Evolutionary conservation across 2,329 filamentous ascomycete genomes (phyloP).

Genomic region (Zymoseptoria ardabiliae): DNA sequence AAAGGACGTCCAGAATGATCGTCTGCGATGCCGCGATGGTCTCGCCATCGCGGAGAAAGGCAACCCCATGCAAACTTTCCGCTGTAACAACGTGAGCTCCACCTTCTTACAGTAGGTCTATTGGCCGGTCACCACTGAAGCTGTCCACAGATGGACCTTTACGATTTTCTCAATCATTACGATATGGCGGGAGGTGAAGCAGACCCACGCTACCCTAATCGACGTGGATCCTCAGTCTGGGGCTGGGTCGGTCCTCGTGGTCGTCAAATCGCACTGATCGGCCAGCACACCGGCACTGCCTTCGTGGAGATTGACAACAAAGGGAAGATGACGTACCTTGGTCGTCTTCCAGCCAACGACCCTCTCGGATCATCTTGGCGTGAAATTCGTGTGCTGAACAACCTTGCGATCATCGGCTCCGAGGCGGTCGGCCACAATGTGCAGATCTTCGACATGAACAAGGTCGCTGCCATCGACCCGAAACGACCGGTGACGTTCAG

Average conservation of each 20-base stretch:
- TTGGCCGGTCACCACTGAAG: background rate
- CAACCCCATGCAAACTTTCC: conserved; percentile 31
- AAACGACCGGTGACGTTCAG: conserved; percentile 36
- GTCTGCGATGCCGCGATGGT: conserved; percentile 32
- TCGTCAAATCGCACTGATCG: conserved; percentile 49
- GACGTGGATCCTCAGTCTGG: conserved; percentile 42
- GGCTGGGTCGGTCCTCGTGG: conserved; percentile 48
- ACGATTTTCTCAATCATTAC: conserved; percentile 35
- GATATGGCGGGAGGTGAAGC: conserved; percentile 29
- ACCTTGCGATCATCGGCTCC: conserved; percentile 38
- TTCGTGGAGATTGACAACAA: conserved; percentile 46
- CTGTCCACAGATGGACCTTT: conserved; percentile 28
- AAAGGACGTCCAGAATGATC: conserved; percentile 14
- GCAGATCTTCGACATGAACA: conserved; percentile 57
- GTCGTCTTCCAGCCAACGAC: conserved; percentile 42
- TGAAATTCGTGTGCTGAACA: conserved; percentile 42
- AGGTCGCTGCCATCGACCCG: conserved; percentile 42
- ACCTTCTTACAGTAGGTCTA: background rate
- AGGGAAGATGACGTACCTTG: conserved; percentile 47
- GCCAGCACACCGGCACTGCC: conserved; percentile 47
- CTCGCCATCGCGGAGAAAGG: conserved; percentile 31
- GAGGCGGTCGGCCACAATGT: conserved; percentile 48
- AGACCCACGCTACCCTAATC: conserved; percentile 22
- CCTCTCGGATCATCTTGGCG: conserved; percentile 37
- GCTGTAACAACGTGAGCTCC: conserved; percentile 31